phyloP scores from a whole-genome alignment of 441 rosid species.

The Mallotus japonicus region DNA sequence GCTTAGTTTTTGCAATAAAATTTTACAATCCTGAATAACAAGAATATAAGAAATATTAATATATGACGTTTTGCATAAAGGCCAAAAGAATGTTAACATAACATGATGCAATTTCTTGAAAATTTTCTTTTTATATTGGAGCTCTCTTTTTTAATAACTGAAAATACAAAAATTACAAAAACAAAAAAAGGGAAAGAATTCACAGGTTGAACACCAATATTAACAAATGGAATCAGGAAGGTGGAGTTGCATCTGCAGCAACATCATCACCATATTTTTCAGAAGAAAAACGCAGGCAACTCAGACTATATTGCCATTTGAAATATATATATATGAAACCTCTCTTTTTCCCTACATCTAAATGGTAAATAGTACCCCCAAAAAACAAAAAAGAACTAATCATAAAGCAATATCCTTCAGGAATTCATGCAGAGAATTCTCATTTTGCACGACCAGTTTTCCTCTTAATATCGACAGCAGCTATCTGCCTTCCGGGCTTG shows the following conservation, averaged over 20 bases:
- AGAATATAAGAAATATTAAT: too few relatives aligned
- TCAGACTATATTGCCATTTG: too few relatives aligned
- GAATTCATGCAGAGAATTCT: slow-evolving; percentile 15
- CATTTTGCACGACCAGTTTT: slow-evolving; percentile 53
- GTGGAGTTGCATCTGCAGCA: slow-evolving; percentile 22
- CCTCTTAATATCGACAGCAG: slow-evolving; percentile 47
- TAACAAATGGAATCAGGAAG: slow-evolving; percentile 27
- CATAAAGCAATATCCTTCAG: slow-evolving; percentile 18
- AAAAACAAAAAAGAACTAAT: slow-evolving; percentile 8
- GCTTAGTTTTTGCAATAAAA: too few relatives aligned
- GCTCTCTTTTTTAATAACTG: too few relatives aligned
- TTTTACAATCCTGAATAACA: too few relatives aligned
- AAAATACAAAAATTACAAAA: neutral
- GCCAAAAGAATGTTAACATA: too few relatives aligned
- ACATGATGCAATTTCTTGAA: too few relatives aligned
- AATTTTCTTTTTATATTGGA: too few relatives aligned
- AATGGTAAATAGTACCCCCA: slow-evolving; percentile 21
- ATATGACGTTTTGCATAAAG: too few relatives aligned
- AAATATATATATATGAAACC: slow-evolving; percentile 6
- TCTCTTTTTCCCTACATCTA: slow-evolving; percentile 25
- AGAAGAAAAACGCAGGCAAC: neutral
- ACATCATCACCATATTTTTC: slow-evolving; percentile 26
- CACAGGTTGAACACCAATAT: slow-evolving; percentile 23
- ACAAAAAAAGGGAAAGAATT: neutral
- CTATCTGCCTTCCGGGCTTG: slow-evolving; percentile 36